Evolutionary conservation across 306 rosid genomes (phyloP).

Genomic region (Cyclanthera cordifolia): DNA sequence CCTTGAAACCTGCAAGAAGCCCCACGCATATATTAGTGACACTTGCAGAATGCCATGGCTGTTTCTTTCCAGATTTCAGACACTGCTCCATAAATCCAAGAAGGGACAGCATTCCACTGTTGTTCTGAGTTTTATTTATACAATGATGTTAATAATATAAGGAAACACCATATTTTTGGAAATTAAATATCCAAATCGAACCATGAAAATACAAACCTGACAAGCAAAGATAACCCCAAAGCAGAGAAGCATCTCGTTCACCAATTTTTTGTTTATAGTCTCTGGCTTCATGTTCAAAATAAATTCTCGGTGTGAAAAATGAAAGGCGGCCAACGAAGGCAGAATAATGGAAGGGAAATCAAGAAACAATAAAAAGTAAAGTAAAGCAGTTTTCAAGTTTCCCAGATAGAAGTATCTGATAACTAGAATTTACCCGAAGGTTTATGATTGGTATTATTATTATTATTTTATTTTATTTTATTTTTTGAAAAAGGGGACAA

Average conservation of each 20-base stretch:
- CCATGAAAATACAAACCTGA: conserved; percentile 46
- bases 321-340: background rate
- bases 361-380: background rate
- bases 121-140: conserved; percentile 49
- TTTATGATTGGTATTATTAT: too few relatives aligned
- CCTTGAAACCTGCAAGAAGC: conserved; percentile 89
- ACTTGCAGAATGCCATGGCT: conserved; percentile 72
- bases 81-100: conserved; percentile 79
- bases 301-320: conserved; percentile 23
- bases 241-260: conserved; percentile 94
- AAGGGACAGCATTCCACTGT: conserved; percentile 75
- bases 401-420: background rate
- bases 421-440: background rate
- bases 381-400: background rate
- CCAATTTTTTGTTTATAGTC: conserved; percentile 83
- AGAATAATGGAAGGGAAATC: background rate
- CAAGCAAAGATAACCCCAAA: conserved; percentile 84
- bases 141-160: conserved; percentile 22
- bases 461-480: too few relatives aligned
- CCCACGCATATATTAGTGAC: conserved; percentile 88
- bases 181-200: conserved; percentile 16
- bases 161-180: background rate
- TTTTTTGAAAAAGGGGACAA: too few relatives aligned
- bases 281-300: conserved; percentile 70
- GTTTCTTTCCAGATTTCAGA: conserved; percentile 87